These are phyloP conservation scores for Penicillium sp. DNA, from an alignment of 2,329 filamentous ascomycete species.

Conservation along the genomic window DNA sequence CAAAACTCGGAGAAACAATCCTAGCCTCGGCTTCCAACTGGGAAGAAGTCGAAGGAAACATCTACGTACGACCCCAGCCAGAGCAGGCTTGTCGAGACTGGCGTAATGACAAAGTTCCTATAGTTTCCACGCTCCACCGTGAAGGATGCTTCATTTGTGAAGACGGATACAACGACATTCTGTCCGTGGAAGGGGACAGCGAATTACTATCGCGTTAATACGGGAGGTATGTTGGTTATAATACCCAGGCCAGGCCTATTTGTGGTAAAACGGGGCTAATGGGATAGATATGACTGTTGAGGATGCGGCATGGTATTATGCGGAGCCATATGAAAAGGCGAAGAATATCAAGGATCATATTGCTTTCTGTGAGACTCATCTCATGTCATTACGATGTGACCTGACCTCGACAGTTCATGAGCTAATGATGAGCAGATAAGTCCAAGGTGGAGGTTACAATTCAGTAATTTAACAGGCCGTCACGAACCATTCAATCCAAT, in stretches of 20 bases:
- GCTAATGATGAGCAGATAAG: neutral
- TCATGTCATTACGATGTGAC: no score
- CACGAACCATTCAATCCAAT: no score
- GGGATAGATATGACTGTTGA: slow-evolving; percentile 54
- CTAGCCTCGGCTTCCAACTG: slow-evolving; percentile 57
- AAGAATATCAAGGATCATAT: slow-evolving; percentile 59
- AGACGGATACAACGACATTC: slow-evolving; percentile 53
- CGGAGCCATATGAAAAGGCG: slow-evolving; percentile 54
- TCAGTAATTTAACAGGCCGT: no score
- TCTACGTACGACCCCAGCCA: no score
- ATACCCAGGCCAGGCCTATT: no score
- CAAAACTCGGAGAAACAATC: slow-evolving; percentile 54
- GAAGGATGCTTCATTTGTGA: slow-evolving; percentile 48
- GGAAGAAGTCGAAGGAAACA: slow-evolving; percentile 63
- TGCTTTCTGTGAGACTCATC: slow-evolving; percentile 58
- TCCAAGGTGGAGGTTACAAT: slow-evolving; percentile 4
- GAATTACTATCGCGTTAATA: slow-evolving; percentile 60
- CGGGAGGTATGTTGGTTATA: slow-evolving; percentile 53
- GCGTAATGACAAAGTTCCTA: no score
- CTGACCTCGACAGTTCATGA: no score
- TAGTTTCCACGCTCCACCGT: slow-evolving; percentile 54
- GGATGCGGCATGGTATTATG: slow-evolving; percentile 65
- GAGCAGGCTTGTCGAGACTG: no score
- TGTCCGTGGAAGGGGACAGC: slow-evolving; percentile 64
- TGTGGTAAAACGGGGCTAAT: no score